Evolutionary conservation across 225 moss, liverwort and hornwort species (phyloP), one percentile per base, ranked within the genome.

Genomic region (Polytrichum commune): DNA sequence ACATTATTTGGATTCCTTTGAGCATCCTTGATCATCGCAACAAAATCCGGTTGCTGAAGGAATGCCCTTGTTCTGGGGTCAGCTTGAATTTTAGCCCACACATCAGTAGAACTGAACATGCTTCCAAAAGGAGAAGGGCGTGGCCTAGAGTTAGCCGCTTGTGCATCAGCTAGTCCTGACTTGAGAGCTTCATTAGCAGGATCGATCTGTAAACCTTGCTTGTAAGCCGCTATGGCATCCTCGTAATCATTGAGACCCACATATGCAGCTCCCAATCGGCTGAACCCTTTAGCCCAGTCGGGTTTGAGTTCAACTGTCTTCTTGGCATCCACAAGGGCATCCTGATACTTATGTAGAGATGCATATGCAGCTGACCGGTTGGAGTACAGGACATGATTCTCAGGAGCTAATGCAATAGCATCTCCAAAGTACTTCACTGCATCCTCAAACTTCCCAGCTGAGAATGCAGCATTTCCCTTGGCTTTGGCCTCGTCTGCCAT

Each of bases 401-500:
- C 87, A 13, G 97, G 97, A 32, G 97, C 83, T 1, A 85, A 71
- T 8, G 72, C 73, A 29, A 94, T 80, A 18, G 97, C 97, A 19
- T 85, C 78, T n/a, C 95, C 84, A 38, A 98, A 98, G 67, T 90
- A 79, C 68, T 74, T 70, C 8, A 85, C 77, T 13, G 97, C 97
- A 13, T 87, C 92, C 29, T 89, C 92, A 32, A 85, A 98, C 74
- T 78, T 91, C n/a, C 94, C 97, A 8, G 90, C 73, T 19, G 97
- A 91, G 64, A 98, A 98, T 25, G 97, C 97, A 25, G 90, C 81
- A 88, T 98, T 98, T 46, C 97, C 97, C 72, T 89, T 92, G 28
- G 92, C 90, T 70, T 98, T 98, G 27, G 97, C 97, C 72, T 88
- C 91, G 81, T 94, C 97, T 64, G 97, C 97, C 97, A 98, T 98